Base-by-base conservation (phyloP, 2,329 filamentous ascomycete species). In the Verticillium isaacii region DNA sequence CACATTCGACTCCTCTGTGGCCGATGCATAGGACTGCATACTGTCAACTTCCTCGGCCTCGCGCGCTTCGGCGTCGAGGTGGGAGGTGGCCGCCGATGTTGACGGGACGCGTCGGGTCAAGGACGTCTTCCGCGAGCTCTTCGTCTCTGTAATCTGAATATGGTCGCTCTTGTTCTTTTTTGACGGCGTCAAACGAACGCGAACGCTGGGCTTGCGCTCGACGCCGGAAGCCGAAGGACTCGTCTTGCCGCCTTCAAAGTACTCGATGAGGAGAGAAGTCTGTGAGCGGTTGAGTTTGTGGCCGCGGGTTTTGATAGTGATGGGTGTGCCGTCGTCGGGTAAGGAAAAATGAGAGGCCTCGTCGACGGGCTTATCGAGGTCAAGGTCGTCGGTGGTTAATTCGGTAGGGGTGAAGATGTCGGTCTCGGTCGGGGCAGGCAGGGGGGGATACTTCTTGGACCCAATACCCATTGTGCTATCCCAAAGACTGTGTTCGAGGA, bases 221-320 rank as follows among this genome's bases (percentile, higher is more conserved):
- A 81, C 81, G 68, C 81, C 82, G 61, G 84, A 78, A 52, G 77
- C 74, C n/a, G 77, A 73, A n/a, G 45, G 45, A 61, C 72, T 71
- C 54, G 68, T 63, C 74, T 91, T 93, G 65, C 89, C 87, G 67
- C 88, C 91, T 77, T 97, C 93, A 71, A 96, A 97, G 76, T 96
- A 97, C 78, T 97, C 93, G 70, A 97, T 97, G 69, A 97, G 82
- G 67, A 97, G 82, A 61, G 92, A 96, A 41, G 93, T 96, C 78
- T 96, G 93, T 56, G 92, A 96, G 69, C 85, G 78, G 71, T 79
- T 84, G 65, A 80, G 71, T 66, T 77, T 79, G 72, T 85, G 83
- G 69, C 85, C 82, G 63, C 85, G 86, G 55, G 94, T 97, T 72
- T 89, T 88, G 74, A 99, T 96, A 64, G 92, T 98, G 71, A 99